Conservation (phyloP, 2,329 filamentous ascomycete species). For the Trichoderma afroharzianum region DNA sequence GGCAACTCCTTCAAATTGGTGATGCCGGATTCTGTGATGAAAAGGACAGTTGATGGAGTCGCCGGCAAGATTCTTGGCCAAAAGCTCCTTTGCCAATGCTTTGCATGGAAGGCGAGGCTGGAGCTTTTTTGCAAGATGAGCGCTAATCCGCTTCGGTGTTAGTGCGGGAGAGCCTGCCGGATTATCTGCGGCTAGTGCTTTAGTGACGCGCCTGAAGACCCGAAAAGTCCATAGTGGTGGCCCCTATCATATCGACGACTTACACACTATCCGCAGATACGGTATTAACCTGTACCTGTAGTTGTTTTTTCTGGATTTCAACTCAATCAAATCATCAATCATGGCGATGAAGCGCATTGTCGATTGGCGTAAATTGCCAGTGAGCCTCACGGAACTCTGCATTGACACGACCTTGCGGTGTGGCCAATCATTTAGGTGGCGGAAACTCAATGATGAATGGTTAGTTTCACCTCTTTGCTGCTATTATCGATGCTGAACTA, state of each 20-base stretch:
- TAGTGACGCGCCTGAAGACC: not conserved
- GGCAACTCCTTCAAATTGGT: slow-evolving; percentile 19
- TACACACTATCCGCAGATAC: not conserved
- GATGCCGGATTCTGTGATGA: slow-evolving; percentile 20
- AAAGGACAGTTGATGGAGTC: slow-evolving; percentile 26
- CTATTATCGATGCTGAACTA: not conserved
- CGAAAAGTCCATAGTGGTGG: not conserved
- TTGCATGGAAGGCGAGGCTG: slow-evolving; percentile 37
- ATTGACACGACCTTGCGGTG: slow-evolving; percentile 93
- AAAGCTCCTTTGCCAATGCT: slow-evolving; percentile 24
- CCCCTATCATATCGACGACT: not conserved
- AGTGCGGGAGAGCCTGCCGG: not conserved
- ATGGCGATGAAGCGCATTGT: slow-evolving; percentile 50
- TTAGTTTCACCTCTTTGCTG: slow-evolving; percentile 31
- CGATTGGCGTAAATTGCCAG: slow-evolving; percentile 83
- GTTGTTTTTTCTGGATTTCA: not conserved
- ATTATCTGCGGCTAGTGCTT: slow-evolving; percentile 17
- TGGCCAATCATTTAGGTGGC: slow-evolving; percentile 96
- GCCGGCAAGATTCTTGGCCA: slow-evolving; percentile 28
- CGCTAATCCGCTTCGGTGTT: slow-evolving; percentile 27
- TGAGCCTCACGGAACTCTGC: slow-evolving; percentile 80
- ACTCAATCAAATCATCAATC: slow-evolving; percentile 14
- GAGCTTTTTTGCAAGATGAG: slow-evolving; percentile 40
- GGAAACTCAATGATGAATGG: slow-evolving; percentile 82
- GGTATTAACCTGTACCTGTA: not conserved